A percentile compares a stretch with the other conserved stretches of the same genome.
phyloP scores from a whole-genome alignment of 331 rosid genomes.

The Malus hybrid region DNA sequence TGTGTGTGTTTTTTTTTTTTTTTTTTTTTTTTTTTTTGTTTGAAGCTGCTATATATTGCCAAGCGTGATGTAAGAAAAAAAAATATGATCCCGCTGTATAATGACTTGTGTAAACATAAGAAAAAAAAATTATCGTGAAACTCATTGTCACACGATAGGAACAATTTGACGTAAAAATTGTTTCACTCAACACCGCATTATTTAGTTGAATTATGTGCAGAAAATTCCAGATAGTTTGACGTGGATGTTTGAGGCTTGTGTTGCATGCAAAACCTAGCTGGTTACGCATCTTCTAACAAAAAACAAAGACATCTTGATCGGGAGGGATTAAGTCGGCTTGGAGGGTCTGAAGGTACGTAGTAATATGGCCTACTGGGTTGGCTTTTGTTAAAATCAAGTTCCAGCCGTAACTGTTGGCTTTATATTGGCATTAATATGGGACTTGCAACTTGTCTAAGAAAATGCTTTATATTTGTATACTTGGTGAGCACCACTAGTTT shows the following conservation, averaged over 20 bases:
- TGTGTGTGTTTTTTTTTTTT: too few relatives aligned
- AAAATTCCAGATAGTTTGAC: background rate
- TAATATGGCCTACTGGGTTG: background rate
- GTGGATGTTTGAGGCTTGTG: slow-evolving; percentile 21
- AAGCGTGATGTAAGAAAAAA: too few relatives aligned
- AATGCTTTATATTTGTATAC: background rate
- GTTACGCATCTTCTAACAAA: background rate
- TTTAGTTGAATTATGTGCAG: background rate
- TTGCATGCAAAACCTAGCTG: slow-evolving; percentile 1
- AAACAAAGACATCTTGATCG: background rate
- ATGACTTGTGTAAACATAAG: too few relatives aligned
- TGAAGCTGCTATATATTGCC: too few relatives aligned
- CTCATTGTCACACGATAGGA: too few relatives aligned
- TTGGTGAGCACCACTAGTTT: background rate
- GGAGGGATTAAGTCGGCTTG: background rate
- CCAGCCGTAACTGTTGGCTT: background rate
- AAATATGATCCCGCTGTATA: too few relatives aligned
- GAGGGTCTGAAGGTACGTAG: background rate
- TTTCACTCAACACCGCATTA: too few relatives aligned
- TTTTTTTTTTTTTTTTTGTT: too few relatives aligned
- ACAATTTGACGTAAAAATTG: too few relatives aligned
- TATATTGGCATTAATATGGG: background rate
- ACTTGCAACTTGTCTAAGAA: background rate
- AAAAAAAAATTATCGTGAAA: too few relatives aligned
- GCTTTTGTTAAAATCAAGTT: background rate